Percentiles rank a stretch among this genome's conserved stretches.
Conservation (phyloP, 345 rosid genomes). For the Linum tenue region DNA sequence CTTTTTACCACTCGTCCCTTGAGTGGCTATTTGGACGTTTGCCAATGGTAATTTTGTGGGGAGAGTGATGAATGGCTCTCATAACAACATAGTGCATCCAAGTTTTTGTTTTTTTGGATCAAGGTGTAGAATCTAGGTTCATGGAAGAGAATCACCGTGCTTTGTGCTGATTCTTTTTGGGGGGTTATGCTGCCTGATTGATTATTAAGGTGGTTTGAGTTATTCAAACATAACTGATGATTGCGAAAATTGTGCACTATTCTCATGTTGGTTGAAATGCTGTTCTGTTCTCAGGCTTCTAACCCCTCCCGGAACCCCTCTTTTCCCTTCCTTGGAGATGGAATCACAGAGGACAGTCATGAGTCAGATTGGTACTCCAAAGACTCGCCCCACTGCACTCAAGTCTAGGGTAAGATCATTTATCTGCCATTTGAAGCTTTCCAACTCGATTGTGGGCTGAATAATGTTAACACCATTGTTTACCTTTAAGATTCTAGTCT, state of each 20-base stretch:
- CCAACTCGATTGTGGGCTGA: not conserved
- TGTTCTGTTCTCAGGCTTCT: constrained; percentile 60
- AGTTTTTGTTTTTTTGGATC: too few species aligned
- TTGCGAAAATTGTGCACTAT: not conserved
- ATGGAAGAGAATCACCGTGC: not conserved
- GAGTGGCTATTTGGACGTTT: too few species aligned
- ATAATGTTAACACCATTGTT: not conserved
- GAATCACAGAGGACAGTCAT: constrained; percentile 65
- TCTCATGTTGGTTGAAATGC: constrained; percentile 3
- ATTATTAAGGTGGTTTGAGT: not conserved
- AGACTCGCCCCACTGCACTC: constrained; percentile 46
- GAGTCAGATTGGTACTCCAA: constrained; percentile 64
- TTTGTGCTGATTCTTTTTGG: too few species aligned
- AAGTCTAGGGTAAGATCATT: constrained; percentile 67
- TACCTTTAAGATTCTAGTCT: too few species aligned
- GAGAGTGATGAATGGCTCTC: too few species aligned
- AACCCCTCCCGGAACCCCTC: constrained; percentile 95
- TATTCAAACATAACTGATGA: too few species aligned
- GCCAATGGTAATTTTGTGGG: too few species aligned
- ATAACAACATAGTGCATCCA: too few species aligned
- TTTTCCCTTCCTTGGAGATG: constrained; percentile 94
- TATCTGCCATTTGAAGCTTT: constrained; percentile 2
- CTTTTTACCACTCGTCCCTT: not conserved
- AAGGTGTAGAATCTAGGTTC: too few species aligned
- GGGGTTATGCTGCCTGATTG: not conserved